Base-by-base conservation (phyloP, 139 green algal species). In the Chlamydomonas eustigma region DNA sequence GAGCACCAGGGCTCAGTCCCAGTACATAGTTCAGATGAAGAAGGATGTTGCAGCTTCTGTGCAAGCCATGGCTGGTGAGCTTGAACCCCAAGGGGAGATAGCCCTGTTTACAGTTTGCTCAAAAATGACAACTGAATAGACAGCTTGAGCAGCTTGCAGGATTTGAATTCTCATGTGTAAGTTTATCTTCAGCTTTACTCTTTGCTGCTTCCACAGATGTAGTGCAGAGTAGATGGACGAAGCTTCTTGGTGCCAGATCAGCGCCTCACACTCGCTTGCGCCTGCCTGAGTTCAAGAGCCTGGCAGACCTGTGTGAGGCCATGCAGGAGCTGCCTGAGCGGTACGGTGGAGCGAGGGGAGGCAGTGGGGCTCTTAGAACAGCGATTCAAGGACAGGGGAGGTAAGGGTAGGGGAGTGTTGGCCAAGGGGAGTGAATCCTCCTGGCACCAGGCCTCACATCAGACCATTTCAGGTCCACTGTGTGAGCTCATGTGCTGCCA, bases 321-420 rank as follows among this genome's bases (percentile, higher is more conserved):
- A 79, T 93, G 30, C 81, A 81, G 0, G 65, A 39, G 1, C 73
- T 93, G 64, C 71, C 80, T 30, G 84, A 92, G 74, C 28, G 33
- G 2, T 25, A 58, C 18, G 86, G 86, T n/a, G 52, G 22, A 4
- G 32, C 58, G 58, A 24, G 32, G 39, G 1, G 75, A 77, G 34
- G 77, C 81, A 4, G 81, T 79, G 28, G 31, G 71, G 39, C 71
- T 58, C 36, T 90, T 81, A 82, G 76, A 5, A 50, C 74, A 4
- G 80, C 84, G 0, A 51, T 92, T 73, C 90, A 95, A 80, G 77
- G 80, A 51, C 88, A 95, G 79, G 91, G 87, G 80, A 88, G 44
- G 44, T 58, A n/a, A n/a, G n/a, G n/a, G n/a, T n/a, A n/a, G n/a
- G n/a, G n/a, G 87, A 44, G 80, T 81, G 0, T 89, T n/a, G n/a